phyloP scores from a whole-genome alignment of 1,139 yeast species.

The Suhomyces coccinellae region DNA sequence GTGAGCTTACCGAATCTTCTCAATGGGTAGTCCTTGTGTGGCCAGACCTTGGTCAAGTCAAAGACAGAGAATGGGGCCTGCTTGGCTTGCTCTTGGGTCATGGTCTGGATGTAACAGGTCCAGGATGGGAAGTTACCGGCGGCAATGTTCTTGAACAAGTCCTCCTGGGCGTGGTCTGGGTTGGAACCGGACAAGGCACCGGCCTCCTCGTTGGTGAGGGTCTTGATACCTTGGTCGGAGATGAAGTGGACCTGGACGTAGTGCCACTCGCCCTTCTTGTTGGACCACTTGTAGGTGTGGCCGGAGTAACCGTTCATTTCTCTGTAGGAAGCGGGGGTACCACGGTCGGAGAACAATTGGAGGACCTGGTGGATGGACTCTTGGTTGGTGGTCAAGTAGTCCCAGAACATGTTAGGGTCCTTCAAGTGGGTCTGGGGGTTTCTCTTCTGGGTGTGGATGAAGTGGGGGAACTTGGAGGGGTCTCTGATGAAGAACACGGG shows the following conservation, averaged over 20 bases:
- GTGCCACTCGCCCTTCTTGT: conserved; percentile 59
- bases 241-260: conserved; percentile 68
- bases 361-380: conserved; percentile 29
- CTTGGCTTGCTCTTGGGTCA: conserved; percentile 73
- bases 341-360: conserved; percentile 50
- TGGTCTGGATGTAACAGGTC: conserved; percentile 67
- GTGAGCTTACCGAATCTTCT: conserved; percentile 71
- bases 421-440: conserved; percentile 74
- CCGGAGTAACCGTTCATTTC: conserved; percentile 77
- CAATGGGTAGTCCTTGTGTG: conserved; percentile 73
- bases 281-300: conserved; percentile 71
- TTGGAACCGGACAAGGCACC: conserved; percentile 53
- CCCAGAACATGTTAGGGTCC: conserved; percentile 79
- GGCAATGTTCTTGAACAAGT: conserved; percentile 58
- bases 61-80: conserved; percentile 56
- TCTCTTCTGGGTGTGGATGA: conserved; percentile 85
- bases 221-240: conserved; percentile 65
- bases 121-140: conserved; percentile 62
- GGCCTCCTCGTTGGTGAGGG: conserved; percentile 57
- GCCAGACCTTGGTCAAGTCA: conserved; percentile 81
- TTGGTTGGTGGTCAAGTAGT: conserved; percentile 62
- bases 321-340: conserved; percentile 66
- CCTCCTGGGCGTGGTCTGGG: conserved; percentile 64
- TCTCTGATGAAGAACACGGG: conserved; percentile 86
- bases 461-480: conserved; percentile 84